A percentile compares a stretch with the other conserved stretches of the same genome.
Conservation (phyloP, 257 asterid genomes). For the Gynochthodes officinalis region DNA sequence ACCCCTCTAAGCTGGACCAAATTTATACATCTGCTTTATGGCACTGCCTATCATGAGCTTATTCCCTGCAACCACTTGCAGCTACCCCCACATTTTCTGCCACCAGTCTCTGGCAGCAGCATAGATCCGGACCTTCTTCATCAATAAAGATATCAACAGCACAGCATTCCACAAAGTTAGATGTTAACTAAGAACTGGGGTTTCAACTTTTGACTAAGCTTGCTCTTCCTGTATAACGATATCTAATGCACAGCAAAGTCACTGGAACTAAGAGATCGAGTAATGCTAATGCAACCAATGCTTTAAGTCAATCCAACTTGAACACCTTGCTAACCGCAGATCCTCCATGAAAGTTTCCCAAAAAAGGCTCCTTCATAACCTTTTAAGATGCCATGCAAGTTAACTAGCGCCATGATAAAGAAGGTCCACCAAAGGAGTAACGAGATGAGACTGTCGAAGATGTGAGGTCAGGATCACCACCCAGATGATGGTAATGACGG, state of each 20-base stretch:
- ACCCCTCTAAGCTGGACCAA: not conserved
- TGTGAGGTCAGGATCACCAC: conserved; percentile 25
- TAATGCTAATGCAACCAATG: not conserved
- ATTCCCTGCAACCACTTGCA: too few species aligned
- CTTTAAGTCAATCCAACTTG: conserved; percentile 1
- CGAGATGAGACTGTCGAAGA: conserved; percentile 52
- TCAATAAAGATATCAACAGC: too few species aligned
- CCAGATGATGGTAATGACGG: conserved; percentile 24
- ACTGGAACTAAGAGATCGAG: not conserved
- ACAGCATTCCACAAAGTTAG: not conserved
- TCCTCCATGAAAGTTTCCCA: not conserved
- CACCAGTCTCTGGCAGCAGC: not conserved
- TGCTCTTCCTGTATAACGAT: not conserved
- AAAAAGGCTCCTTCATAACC: not conserved
- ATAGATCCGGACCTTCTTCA: too few species aligned
- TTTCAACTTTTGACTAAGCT: not conserved
- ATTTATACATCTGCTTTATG: not conserved
- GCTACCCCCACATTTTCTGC: not conserved
- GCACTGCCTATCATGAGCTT: not conserved
- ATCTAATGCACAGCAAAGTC: not conserved
- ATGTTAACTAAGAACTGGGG: not conserved
- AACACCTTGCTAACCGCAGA: not conserved
- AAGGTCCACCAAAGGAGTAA: conserved; percentile 61
- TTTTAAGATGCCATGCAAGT: not conserved
- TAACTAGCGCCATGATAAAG: conserved; percentile 37